Conservation (phyloP, 2,329 filamentous ascomycete species). For the Paracorniculantispora psalliotae region DNA sequence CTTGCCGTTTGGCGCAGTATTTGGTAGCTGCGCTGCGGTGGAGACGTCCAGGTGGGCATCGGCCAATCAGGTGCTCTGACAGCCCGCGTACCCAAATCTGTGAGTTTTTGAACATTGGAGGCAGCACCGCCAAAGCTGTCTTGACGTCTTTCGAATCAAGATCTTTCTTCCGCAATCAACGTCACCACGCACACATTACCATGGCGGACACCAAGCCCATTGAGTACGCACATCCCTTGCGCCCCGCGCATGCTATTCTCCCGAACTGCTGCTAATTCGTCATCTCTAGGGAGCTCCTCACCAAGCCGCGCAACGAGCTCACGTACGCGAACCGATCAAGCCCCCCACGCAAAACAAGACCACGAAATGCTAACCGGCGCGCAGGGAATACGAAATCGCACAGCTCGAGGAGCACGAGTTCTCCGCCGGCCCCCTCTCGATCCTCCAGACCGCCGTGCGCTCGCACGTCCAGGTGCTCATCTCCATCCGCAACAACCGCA, state of each 20-base stretch:
- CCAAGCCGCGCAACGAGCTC: constrained; percentile 83
- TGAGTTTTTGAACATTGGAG: constrained; percentile 12
- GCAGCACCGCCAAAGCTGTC: constrained; percentile 11
- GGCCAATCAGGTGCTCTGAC: constrained; percentile 3
- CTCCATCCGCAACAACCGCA: constrained; percentile 96
- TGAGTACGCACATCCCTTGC: constrained; percentile 48
- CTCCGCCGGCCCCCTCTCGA: constrained; percentile 60
- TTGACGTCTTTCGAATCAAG: not conserved
- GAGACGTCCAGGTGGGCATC: not conserved
- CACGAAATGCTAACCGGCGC: not conserved
- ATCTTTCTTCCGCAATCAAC: not conserved
- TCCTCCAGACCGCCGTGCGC: constrained; percentile 93
- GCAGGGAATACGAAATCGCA: constrained; percentile 87
- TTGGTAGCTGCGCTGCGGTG: not conserved
- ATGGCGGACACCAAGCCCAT: constrained; percentile 66
- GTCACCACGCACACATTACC: constrained; percentile 13
- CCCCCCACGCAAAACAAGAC: constrained; percentile 16
- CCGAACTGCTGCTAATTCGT: constrained; percentile 23
- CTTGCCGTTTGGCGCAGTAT: constrained; percentile 3
- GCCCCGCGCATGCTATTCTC: not conserved
- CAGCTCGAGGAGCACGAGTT: constrained; percentile 59
- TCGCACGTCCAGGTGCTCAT: constrained; percentile 95
- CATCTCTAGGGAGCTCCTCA: constrained; percentile 69
- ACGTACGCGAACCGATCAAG: constrained; percentile 72
- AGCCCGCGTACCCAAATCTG: not conserved